phyloP scores from a whole-genome alignment of 768 basidiomycete species.

The Leucogyrophana mollusca region DNA sequence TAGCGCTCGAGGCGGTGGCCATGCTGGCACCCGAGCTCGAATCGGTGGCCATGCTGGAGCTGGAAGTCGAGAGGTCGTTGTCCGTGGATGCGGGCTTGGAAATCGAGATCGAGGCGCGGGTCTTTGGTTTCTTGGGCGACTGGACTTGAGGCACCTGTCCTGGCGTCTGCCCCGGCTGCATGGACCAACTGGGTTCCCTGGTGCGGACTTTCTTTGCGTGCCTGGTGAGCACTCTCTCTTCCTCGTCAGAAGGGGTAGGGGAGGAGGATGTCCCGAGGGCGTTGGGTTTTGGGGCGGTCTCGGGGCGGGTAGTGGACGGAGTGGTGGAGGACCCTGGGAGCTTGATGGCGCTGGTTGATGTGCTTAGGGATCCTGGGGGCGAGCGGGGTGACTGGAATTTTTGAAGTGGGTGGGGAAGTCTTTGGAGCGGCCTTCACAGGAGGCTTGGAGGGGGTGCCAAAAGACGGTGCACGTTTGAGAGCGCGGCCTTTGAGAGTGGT shows the following conservation, averaged over 20 bases:
- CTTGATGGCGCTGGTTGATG: too few relatives aligned
- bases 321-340: too few relatives aligned
- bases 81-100: constrained; percentile 25
- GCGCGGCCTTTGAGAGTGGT: constrained; percentile 19
- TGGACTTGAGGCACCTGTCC: not conserved
- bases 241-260: constrained; percentile 70
- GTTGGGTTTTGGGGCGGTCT: not conserved
- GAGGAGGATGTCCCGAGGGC: constrained; percentile 35
- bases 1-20: constrained; percentile 20
- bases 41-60: constrained; percentile 6
- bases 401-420: constrained; percentile 10
- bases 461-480: constrained; percentile 54
- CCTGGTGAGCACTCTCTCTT: constrained; percentile 61
- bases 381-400: too few relatives aligned
- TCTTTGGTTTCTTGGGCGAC: not conserved
- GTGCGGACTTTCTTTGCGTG: constrained; percentile 62
- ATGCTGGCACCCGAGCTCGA: constrained; percentile 29
- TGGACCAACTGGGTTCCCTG: constrained; percentile 31
- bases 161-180: not conserved
- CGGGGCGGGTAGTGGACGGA: too few relatives aligned
- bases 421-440: constrained; percentile 14
- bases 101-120: not conserved
- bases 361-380: too few relatives aligned
- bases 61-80: constrained; percentile 23
- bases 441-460: constrained; percentile 32